phyloP scores from a whole-genome alignment of 495 filamentous ascomycete genomes.

The Extremus antarcticus region DNA sequence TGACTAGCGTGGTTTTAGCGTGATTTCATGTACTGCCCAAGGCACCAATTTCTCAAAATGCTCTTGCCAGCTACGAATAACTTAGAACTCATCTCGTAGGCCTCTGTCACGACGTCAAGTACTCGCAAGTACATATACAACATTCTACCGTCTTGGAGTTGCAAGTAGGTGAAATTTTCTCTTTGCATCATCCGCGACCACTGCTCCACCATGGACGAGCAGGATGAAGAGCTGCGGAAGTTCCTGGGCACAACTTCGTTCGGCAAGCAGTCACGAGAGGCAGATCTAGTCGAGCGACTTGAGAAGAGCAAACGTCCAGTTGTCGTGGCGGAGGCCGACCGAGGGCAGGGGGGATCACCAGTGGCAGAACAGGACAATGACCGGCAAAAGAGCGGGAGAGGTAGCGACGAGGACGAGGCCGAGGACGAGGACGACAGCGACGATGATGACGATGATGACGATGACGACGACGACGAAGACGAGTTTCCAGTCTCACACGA shows the following conservation, averaged over 20 bases:
- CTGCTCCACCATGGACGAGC: slow-evolving; percentile 14
- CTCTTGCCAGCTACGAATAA: too few species aligned
- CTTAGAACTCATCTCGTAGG: too few species aligned
- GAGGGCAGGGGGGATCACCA: neutral
- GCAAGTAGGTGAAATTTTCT: neutral
- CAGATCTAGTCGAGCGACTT: slow-evolving; percentile 69
- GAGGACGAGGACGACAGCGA: slow-evolving; percentile 39
- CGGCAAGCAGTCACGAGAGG: slow-evolving; percentile 64
- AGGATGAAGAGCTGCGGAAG: slow-evolving; percentile 59
- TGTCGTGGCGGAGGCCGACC: neutral
- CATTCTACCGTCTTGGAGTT: too few species aligned
- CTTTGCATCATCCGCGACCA: neutral
- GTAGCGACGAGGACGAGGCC: slow-evolving; percentile 21
- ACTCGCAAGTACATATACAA: too few species aligned
- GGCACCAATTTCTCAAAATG: too few species aligned
- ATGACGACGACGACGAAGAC: slow-evolving; percentile 65
- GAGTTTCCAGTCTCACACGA: slow-evolving; percentile 92
- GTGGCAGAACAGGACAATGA: neutral
- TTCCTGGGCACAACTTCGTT: slow-evolving; percentile 71
- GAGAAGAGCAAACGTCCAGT: slow-evolving; percentile 55
- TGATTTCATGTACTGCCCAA: too few species aligned
- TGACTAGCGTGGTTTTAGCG: too few species aligned
- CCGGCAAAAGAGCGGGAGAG: slow-evolving; percentile 17
- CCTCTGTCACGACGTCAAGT: too few species aligned
- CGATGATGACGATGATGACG: slow-evolving; percentile 46